Base-by-base conservation (phyloP, 2,329 filamentous ascomycete species). In the Fusarium irregulare region DNA sequence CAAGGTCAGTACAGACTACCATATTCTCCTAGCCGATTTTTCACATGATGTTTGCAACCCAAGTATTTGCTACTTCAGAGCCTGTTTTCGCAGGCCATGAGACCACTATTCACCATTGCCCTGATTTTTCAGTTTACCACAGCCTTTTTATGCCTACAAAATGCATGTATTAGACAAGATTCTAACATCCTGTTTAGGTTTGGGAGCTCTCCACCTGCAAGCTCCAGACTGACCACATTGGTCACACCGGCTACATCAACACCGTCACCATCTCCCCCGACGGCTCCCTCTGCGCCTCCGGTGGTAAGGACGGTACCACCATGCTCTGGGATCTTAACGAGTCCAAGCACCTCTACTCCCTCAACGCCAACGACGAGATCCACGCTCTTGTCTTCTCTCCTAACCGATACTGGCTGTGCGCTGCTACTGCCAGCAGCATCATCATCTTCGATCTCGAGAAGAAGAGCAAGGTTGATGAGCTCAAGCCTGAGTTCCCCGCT, bases 51-150 rank as follows among this genome's bases (percentile, higher is more conserved):
- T 88, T 92, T 92, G 89, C 90, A 92, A 89, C 83, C 82, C 86
- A 94, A 93, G 94, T 98, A 98, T 98, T 98, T 98, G 96, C 96
- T 98, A 98, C 96, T 99, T 98, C 95, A 98, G 96, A 99, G 94
- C 93, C 89, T 81, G 82, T 81, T 79, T 86, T 84, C 46, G 47
- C 83, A 83, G 89, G 94, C 93, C 84, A 97, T 98, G 96, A 99
- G 95, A 99, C 93, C 90, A 87, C 86, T 88, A 89, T 78, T 92
- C 92, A 95, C 94, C 92, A 86, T 88, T 88, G 89, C 88, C 87
- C 93, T 97, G 93, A 97, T 89, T 81, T 78, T 37, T 37, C 34
- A 46, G 77, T 71, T 66, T 75, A 30, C 13, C 40, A 62, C 13
- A 63, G 32, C 45, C 30, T 40, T 57, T 47, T 46, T 34, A 66